Evolutionary conservation across 1,139 yeast genomes (phyloP), one percentile per base, ranked within the genome.

Genomic region (Geotrichum phurueaensis): DNA sequence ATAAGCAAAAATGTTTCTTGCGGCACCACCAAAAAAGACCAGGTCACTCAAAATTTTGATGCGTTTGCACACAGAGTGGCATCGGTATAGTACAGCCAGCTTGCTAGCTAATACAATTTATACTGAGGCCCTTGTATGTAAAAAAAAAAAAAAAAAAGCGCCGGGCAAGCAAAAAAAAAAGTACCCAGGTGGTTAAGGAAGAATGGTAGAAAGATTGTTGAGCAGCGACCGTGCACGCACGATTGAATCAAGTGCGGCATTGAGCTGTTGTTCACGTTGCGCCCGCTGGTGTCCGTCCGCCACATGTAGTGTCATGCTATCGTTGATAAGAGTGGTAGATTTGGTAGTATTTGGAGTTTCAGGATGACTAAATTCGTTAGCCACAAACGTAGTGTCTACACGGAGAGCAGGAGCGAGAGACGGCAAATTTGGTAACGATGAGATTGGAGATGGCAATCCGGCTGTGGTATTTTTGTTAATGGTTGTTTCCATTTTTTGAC

Each of bases 161-260:
- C n/a, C 31, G 3, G 31, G 9, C 10, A 7, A 27, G 31, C 9
- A 7, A 7, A 10, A 7, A 27, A 27, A 27, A n/a, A 1, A n/a
- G 5, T n/a, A 12, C n/a, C 18, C n/a, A 3, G 2, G 10, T 39
- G 10, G 5, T n/a, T n/a, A 39, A 9, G 47, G 47, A 39, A 39
- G 47, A 39, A 39, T n/a, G 2, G 47, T 39, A 1, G 27, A 39
- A 23, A 43, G 36, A 33, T 36, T 3, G 49, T 53, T 53, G 27
- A 53, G 55, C 27, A 53, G 31, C 47, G 55, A 39, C 27, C 55
- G 55, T 31, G 55, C 55, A 3, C 33, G 13, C 18, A 23, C 36
- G 13, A 53, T 53, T 3, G 55, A 36, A 22, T 53, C 31, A n/a
- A 53, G 49, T 12, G 55, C 55, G 18, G 29, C 20, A n/a, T 53